Conservation (phyloP, 1,284 basidiomycete genomes). For the Vanrija sp. region DNA sequence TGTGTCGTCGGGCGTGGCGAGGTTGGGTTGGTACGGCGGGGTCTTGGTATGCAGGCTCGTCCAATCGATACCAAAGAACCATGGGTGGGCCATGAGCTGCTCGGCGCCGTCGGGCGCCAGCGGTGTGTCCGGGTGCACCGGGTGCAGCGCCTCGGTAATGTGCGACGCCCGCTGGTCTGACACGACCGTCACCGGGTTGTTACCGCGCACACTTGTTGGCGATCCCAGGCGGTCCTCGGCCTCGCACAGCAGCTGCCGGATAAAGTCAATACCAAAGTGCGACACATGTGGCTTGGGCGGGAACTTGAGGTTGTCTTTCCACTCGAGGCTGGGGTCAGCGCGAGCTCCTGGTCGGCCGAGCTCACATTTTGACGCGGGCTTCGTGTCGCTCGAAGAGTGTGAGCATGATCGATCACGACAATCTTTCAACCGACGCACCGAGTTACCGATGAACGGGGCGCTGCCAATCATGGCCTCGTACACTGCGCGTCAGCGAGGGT, state of each 20-base stretch:
- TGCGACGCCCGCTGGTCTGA: neutral
- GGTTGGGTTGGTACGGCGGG: constrained; percentile 83
- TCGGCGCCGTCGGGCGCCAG: constrained; percentile 67
- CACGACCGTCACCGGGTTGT: neutral
- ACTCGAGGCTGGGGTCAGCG: constrained; percentile 61
- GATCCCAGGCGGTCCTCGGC: constrained; percentile 76
- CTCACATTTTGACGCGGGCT: constrained; percentile 76
- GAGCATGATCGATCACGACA: neutral
- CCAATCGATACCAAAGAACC: constrained; percentile 88
- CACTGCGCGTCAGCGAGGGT: constrained; percentile 17
- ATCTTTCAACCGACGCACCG: constrained; percentile 55
- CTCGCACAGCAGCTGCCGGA: constrained; percentile 85
- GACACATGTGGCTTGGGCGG: constrained; percentile 78
- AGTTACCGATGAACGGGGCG: constrained; percentile 81
- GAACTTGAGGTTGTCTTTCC: constrained; percentile 82
- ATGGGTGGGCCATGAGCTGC: constrained; percentile 71
- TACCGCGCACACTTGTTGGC: constrained; percentile 4
- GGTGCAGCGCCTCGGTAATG: neutral
- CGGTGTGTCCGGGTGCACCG: too few relatives aligned
- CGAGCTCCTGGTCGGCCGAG: neutral
- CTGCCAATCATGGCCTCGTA: constrained; percentile 81
- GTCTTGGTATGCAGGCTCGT: constrained; percentile 67
- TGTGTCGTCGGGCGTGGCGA: constrained; percentile 75
- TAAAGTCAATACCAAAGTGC: constrained; percentile 77
- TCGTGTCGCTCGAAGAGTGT: constrained; percentile 63